Conservation (phyloP, 2,329 filamentous ascomycete species). For the Aspergillus unguis region DNA sequence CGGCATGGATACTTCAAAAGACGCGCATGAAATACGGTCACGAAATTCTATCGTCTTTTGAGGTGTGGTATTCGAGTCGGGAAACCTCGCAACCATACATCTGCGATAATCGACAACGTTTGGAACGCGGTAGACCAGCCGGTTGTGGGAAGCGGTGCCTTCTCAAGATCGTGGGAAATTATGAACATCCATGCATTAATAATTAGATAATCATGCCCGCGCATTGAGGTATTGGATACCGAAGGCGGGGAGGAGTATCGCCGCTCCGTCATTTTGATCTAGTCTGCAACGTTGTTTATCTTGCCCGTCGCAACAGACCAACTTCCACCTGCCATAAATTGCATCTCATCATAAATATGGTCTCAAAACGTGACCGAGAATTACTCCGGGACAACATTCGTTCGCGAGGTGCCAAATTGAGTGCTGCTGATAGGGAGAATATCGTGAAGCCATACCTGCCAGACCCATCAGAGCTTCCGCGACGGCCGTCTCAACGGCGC, state of each 20-base stretch:
- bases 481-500: conserved; percentile 23
- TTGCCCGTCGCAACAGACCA: background rate
- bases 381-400: conserved; percentile 40
- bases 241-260: background rate
- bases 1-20: background rate
- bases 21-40: too few species aligned
- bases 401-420: conserved; percentile 41
- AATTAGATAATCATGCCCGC: too few species aligned
- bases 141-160: too few species aligned
- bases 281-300: background rate
- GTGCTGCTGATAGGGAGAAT: conserved; percentile 48
- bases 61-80: background rate
- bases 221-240: too few species aligned
- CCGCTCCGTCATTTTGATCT: background rate
- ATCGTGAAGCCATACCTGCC: conserved; percentile 54
- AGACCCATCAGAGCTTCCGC: conserved; percentile 34
- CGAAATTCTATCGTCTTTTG: too few species aligned
- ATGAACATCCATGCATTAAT: too few species aligned
- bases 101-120: too few species aligned
- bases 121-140: too few species aligned
- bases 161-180: too few species aligned
- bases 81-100: too few species aligned
- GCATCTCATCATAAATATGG: conserved; percentile 21
- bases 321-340: background rate
- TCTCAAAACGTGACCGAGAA: conserved; percentile 32